Evolutionary conservation across 2,329 filamentous ascomycete genomes (phyloP).

Genomic region (Trichoderma arundinaceum): DNA sequence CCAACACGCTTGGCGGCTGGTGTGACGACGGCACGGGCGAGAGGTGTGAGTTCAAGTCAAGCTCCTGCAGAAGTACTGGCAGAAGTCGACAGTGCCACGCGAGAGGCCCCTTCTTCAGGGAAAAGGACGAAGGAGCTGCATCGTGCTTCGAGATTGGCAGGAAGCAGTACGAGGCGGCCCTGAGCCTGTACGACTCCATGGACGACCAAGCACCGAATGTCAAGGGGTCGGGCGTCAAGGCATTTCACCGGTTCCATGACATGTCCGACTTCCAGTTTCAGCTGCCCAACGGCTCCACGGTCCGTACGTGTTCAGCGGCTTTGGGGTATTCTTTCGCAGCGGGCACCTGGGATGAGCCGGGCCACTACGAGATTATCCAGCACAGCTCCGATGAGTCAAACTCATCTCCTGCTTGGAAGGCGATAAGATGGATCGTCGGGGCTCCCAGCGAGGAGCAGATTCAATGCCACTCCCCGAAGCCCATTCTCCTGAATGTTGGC

Average conservation of each 20-base stretch:
- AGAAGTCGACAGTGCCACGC: slow-evolving; percentile 72
- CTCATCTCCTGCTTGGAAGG: slow-evolving; percentile 76
- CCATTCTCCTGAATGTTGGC: slow-evolving; percentile 85
- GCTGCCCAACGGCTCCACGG: slow-evolving; percentile 72
- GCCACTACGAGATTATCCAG: slow-evolving; percentile 88
- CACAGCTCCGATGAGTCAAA: slow-evolving; percentile 73
- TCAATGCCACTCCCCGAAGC: slow-evolving; percentile 79
- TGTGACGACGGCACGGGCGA: slow-evolving; percentile 81
- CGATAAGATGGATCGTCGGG: slow-evolving; percentile 73
- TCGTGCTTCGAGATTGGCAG: slow-evolving; percentile 78
- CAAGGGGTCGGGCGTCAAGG: slow-evolving; percentile 69
- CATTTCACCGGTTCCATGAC: slow-evolving; percentile 81
- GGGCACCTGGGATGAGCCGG: slow-evolving; percentile 87
- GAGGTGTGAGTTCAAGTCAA: slow-evolving; percentile 74
- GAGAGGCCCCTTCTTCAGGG: slow-evolving; percentile 69
- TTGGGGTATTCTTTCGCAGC: slow-evolving; percentile 89
- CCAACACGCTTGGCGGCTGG: slow-evolving; percentile 82
- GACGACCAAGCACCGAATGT: slow-evolving; percentile 55
- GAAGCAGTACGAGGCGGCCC: slow-evolving; percentile 67
- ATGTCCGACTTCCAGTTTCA: slow-evolving; percentile 75
- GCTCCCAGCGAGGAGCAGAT: slow-evolving; percentile 71
- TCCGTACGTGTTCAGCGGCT: slow-evolving; percentile 80
- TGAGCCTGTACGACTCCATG: slow-evolving; percentile 56
- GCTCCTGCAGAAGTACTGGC: slow-evolving; percentile 71
- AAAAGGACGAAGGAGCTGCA: slow-evolving; percentile 72